phyloP scores from a whole-genome alignment of 2,329 filamentous ascomycete species.

The Ophiocordyceps camponoti-floridani region DNA sequence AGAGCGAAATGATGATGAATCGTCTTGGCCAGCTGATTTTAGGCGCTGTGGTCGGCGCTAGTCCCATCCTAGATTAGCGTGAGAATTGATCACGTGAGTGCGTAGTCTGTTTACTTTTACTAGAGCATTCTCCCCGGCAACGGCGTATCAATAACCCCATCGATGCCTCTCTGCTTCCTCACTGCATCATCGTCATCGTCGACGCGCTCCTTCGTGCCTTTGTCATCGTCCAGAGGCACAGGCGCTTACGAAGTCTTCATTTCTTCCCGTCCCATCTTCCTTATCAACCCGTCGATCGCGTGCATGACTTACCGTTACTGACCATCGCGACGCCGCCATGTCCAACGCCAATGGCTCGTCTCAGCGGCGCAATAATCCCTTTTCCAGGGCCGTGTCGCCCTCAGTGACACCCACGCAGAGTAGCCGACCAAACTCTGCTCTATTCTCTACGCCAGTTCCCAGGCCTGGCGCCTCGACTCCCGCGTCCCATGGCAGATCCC shows the following conservation, averaged over 20 bases:
- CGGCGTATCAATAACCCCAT: slow-evolving; percentile 1
- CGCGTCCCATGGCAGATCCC: slow-evolving; percentile 46
- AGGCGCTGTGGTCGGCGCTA: neutral
- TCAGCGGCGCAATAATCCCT: slow-evolving; percentile 66
- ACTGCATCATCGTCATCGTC: slow-evolving; percentile 3
- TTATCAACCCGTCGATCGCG: slow-evolving; percentile 2
- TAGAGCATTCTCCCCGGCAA: slow-evolving; percentile 12
- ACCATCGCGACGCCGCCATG: slow-evolving; percentile 12
- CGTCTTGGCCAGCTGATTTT: slow-evolving; percentile 1
- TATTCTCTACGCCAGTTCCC: slow-evolving; percentile 45
- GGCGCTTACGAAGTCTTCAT: neutral
- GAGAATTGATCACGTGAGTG: slow-evolving; percentile 6
- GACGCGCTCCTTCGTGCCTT: slow-evolving; percentile 8
- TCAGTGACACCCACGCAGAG: slow-evolving; percentile 38
- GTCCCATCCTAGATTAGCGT: neutral
- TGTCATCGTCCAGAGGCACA: too few relatives aligned
- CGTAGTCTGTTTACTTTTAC: slow-evolving; percentile 13
- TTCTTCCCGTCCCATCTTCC: neutral
- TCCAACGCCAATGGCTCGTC: slow-evolving; percentile 23
- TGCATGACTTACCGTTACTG: slow-evolving; percentile 2
- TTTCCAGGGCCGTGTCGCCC: slow-evolving; percentile 50
- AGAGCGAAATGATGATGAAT: neutral
- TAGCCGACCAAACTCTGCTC: slow-evolving; percentile 55
- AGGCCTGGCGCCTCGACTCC: slow-evolving; percentile 19
- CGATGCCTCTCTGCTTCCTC: slow-evolving; percentile 1